These are phyloP conservation scores for Setomelanomma holmii DNA, from an alignment of 2,329 filamentous ascomycete genomes.

Conservation along the genomic window DNA sequence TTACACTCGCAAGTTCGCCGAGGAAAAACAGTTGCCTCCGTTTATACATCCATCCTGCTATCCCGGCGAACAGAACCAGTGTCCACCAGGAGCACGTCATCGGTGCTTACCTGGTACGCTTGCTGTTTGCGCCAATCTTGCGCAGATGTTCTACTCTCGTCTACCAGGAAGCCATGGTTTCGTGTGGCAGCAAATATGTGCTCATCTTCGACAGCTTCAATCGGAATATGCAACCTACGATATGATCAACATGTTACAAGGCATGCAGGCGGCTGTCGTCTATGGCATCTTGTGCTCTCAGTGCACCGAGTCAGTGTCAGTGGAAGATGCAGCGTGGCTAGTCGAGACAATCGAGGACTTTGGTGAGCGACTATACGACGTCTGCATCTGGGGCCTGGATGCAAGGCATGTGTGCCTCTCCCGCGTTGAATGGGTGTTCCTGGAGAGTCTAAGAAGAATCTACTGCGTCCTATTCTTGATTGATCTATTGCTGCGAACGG, in stretches of 20 bases:
- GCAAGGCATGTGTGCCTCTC: background rate
- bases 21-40: background rate
- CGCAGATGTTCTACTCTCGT: background rate
- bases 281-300: constrained; percentile 1
- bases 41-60: background rate
- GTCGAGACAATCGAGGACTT: background rate
- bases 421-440: background rate
- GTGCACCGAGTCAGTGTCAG: background rate
- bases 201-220: background rate
- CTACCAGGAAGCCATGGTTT: background rate
- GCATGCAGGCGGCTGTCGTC: background rate
- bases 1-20: background rate
- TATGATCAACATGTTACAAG: background rate
- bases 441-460: constrained; percentile 1
- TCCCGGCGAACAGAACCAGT: background rate
- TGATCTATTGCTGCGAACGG: background rate
- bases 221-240: background rate
- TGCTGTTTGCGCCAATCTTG: background rate
- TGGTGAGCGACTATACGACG: background rate
- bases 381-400: background rate
- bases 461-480: background rate
- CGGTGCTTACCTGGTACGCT: background rate
- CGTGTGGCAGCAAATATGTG: background rate
- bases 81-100: background rate
- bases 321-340: background rate